A percentile compares a stretch with the other conserved stretches of the same genome.
Evolutionary conservation across 23 red algal species (phyloP).

Genomic region (Chondrus crispus): DNA sequence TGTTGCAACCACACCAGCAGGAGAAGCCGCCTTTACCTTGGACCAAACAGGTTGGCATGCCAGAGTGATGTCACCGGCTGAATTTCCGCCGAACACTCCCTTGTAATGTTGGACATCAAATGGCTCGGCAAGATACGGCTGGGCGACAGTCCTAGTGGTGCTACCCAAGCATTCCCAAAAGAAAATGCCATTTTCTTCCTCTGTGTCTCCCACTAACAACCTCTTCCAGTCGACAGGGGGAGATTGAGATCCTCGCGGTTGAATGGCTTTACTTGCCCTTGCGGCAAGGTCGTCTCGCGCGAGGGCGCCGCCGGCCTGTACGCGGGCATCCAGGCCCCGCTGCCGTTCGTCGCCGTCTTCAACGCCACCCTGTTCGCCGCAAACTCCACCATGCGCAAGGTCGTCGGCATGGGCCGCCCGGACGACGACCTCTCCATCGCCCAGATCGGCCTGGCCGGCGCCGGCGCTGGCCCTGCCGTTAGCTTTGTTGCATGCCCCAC

Average conservation of each 20-base stretch:
- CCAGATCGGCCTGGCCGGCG: conserved; percentile 59
- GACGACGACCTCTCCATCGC: conserved; percentile 41
- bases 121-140: conserved; percentile 52
- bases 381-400: conserved; percentile 62
- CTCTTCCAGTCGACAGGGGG: conserved; percentile 27
- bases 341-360: conserved; percentile 83
- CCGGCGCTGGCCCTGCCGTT: conserved; percentile 66
- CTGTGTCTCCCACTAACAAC: not conserved
- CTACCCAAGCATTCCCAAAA: conserved; percentile 56
- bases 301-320: conserved; percentile 69
- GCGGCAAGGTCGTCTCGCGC: conserved; percentile 36
- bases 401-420: conserved; percentile 50
- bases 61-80: not conserved
- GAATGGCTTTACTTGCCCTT: not conserved
- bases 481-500: conserved; percentile 83
- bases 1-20: conserved; percentile 3
- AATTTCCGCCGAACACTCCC: conserved; percentile 27
- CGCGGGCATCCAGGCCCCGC: conserved; percentile 73
- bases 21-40: conserved; percentile 30
- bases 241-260: not conserved
- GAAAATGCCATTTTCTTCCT: conserved; percentile 24
- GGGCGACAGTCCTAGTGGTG: conserved; percentile 27
- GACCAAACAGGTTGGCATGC: conserved; percentile 65
- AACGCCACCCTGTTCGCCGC: conserved; percentile 83
- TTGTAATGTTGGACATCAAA: conserved; percentile 56